Conservation (phyloP, 345 rosid genomes). For the Rhodomyrtus tomentosa region DNA sequence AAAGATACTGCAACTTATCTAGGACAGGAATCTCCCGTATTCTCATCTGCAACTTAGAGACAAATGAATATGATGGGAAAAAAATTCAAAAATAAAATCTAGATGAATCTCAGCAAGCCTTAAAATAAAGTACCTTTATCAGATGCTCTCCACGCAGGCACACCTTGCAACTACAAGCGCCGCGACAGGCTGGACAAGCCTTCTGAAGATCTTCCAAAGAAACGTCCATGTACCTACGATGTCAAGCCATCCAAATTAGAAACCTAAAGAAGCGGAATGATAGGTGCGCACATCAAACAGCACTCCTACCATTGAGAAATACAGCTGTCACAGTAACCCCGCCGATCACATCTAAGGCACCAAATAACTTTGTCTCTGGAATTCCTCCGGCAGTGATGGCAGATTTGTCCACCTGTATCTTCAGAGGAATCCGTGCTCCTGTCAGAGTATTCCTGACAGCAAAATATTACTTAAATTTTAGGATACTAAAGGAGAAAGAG, state of each 20-base stretch:
- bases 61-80: neutral
- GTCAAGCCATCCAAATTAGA: constrained; percentile 1
- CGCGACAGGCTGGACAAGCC: constrained; percentile 92
- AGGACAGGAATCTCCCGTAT: constrained; percentile 71
- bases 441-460: constrained; percentile 62
- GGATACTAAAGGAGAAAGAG: neutral
- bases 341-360: constrained; percentile 73
- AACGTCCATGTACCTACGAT: constrained; percentile 52
- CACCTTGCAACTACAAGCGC: constrained; percentile 77
- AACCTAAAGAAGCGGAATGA: neutral
- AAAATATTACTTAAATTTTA: neutral
- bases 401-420: constrained; percentile 59
- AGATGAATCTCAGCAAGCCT: neutral
- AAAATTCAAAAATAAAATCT: neutral
- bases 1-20: constrained; percentile 77
- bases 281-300: neutral
- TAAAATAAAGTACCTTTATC: constrained; percentile 49
- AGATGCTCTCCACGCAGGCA: constrained; percentile 79
- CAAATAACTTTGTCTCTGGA: constrained; percentile 49
- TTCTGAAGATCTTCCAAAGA: constrained; percentile 71
- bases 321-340: constrained; percentile 83
- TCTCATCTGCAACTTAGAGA: constrained; percentile 41
- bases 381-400: constrained; percentile 80
- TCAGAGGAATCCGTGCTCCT: constrained; percentile 54
- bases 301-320: constrained; percentile 54